Percentiles rank a stretch among this genome's conserved stretches.
Evolutionary conservation across 2,329 filamentous ascomycete species (phyloP).

Genomic region (Neofusicoccum sp.): DNA sequence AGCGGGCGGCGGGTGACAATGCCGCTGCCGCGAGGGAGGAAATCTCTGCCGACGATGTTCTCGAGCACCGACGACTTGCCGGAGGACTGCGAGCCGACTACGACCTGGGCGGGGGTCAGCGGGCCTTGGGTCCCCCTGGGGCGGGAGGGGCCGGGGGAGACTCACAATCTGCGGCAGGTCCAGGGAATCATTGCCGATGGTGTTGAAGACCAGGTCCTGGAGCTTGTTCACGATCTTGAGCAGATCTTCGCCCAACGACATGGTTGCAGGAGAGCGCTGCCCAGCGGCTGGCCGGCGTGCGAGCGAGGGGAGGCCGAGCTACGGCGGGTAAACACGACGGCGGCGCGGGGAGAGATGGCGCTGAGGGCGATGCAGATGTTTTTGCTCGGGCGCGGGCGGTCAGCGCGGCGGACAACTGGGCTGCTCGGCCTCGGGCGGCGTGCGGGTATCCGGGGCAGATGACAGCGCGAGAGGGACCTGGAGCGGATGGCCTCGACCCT

Average conservation of each 20-base stretch:
- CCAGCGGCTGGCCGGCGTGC: conserved; percentile 5
- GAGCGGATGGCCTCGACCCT: conserved; percentile 1
- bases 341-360: conserved; percentile 14
- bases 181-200: conserved; percentile 96
- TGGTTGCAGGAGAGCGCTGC: conserved; percentile 57
- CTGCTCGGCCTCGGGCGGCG: neutral
- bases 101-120: conserved; percentile 63
- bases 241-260: conserved; percentile 92
- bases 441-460: conserved; percentile 11
- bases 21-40: conserved; percentile 91
- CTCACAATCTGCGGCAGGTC: conserved; percentile 98
- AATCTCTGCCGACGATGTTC: conserved; percentile 97
- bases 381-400: conserved; percentile 16
- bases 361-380: conserved; percentile 12
- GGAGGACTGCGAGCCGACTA: conserved; percentile 96
- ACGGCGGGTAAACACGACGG: conserved; percentile 8
- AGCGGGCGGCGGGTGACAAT: conserved; percentile 93
- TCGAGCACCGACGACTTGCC: conserved; percentile 98
- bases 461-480: neutral
- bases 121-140: neutral
- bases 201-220: conserved; percentile 98
- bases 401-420: conserved; percentile 7
- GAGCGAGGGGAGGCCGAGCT: neutral
- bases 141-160: conserved; percentile 49
- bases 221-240: conserved; percentile 96